phyloP scores from a whole-genome alignment of 2,329 filamentous ascomycete species.

The Aspergillus tamarii region DNA sequence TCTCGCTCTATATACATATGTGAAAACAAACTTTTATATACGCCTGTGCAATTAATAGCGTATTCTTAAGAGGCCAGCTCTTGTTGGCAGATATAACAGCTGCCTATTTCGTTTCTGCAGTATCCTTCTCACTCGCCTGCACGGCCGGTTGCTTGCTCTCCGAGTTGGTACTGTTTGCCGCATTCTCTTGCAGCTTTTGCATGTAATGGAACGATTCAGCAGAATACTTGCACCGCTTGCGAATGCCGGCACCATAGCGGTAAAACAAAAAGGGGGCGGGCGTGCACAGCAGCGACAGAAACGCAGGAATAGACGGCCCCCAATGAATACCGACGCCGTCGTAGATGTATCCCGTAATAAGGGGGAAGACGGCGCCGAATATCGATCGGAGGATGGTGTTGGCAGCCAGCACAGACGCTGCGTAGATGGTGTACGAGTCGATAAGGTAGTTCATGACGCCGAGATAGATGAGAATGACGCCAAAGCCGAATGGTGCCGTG shows the following conservation, averaged over 20 bases:
- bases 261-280: slow-evolving; percentile 9
- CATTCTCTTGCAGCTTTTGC: slow-evolving; percentile 1
- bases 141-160: neutral
- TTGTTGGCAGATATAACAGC: neutral
- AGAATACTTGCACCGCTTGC: slow-evolving; percentile 7
- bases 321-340: slow-evolving; percentile 9
- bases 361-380: slow-evolving; percentile 6
- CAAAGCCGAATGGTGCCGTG: slow-evolving; percentile 7
- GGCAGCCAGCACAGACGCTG: slow-evolving; percentile 5
- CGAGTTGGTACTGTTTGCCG: neutral
- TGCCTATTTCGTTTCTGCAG: neutral
- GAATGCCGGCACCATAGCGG: neutral
- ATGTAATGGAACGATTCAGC: slow-evolving; percentile 2
- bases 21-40: neutral
- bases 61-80: neutral
- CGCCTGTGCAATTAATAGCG: neutral
- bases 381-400: neutral
- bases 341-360: slow-evolving; percentile 10
- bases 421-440: slow-evolving; percentile 11
- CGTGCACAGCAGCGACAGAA: slow-evolving; percentile 8
- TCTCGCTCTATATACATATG: neutral
- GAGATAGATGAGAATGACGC: slow-evolving; percentile 10
- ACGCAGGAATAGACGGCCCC: slow-evolving; percentile 5
- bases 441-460: slow-evolving; percentile 9
- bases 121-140: neutral